Percentiles rank a stretch among this genome's conserved stretches.
phyloP scores from a whole-genome alignment of 192 early-diverging fungal genomes.

The Mortierella alpina region DNA sequence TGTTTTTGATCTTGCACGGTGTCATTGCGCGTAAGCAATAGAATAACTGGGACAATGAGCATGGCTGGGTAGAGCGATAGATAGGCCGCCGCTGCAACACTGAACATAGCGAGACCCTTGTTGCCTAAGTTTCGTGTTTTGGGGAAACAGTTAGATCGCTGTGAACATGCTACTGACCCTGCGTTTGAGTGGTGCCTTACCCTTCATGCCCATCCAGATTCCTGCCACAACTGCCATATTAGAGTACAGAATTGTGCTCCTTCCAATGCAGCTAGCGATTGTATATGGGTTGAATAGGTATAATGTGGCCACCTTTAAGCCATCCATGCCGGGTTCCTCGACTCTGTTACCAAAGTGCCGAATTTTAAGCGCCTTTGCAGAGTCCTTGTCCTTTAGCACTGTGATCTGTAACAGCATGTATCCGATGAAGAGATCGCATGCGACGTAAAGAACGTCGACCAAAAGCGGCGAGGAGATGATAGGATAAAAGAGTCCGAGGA shows the following conservation, averaged over 20 bases:
- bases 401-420: slow-evolving; percentile 70
- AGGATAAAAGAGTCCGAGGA: slow-evolving; percentile 78
- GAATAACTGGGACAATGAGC: slow-evolving; percentile 70
- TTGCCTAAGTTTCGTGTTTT: slow-evolving; percentile 53
- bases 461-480: slow-evolving; percentile 65
- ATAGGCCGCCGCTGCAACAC: slow-evolving; percentile 84
- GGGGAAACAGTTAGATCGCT: background rate
- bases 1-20: slow-evolving; percentile 7
- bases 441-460: slow-evolving; percentile 67
- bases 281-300: slow-evolving; percentile 91
- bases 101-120: slow-evolving; percentile 68
- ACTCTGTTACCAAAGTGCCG: slow-evolving; percentile 18
- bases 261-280: slow-evolving; percentile 77
- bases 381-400: slow-evolving; percentile 22
- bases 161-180: background rate
- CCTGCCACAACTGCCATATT: slow-evolving; percentile 81
- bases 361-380: slow-evolving; percentile 24
- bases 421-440: slow-evolving; percentile 75
- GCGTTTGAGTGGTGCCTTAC: slow-evolving; percentile 17
- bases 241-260: slow-evolving; percentile 80
- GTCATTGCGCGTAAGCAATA: slow-evolving; percentile 57
- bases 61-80: slow-evolving; percentile 89
- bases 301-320: slow-evolving; percentile 29
- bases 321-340: slow-evolving; percentile 33
- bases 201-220: slow-evolving; percentile 72